Conservation (phyloP, 352 stramenopile species). For the Peronosclerospora sorghi region DNA sequence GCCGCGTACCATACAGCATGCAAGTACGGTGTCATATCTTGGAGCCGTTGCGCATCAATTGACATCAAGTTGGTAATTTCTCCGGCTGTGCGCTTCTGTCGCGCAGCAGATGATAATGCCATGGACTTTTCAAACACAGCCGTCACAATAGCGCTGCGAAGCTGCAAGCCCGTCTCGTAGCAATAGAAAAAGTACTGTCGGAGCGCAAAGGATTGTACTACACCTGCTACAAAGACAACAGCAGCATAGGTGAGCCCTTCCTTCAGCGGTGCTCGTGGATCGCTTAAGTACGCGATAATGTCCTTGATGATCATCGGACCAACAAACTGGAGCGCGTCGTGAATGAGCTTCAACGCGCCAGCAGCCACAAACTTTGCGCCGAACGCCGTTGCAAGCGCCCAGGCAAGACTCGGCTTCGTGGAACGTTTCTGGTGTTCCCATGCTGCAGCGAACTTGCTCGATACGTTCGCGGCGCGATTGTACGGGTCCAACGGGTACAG, state of each 20-base stretch:
- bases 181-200: conserved; percentile 83
- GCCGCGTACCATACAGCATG: conserved; percentile 85
- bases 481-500: conserved; percentile 72
- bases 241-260: conserved; percentile 50
- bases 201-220: conserved; percentile 68
- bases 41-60: conserved; percentile 92
- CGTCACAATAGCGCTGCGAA: conserved; percentile 63
- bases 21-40: conserved; percentile 92
- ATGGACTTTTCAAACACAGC: conserved; percentile 78
- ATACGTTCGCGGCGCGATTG: conserved; percentile 50
- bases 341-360: conserved; percentile 65
- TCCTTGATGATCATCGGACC: conserved; percentile 74
- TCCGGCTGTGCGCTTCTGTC: conserved; percentile 74
- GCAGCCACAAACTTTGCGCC: conserved; percentile 42
- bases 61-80: conserved; percentile 97
- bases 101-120: conserved; percentile 68
- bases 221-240: conserved; percentile 57
- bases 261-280: conserved; percentile 41
- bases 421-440: conserved; percentile 32
- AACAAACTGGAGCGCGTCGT: conserved; percentile 80
- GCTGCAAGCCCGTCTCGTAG: conserved; percentile 65
- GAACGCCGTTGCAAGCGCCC: conserved; percentile 38
- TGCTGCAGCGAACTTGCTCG: conserved; percentile 26
- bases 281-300: conserved; percentile 72
- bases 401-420: conserved; percentile 38